These are phyloP conservation scores for Colletotrichum caudatum DNA, from an alignment of 2,329 filamentous ascomycete species.

Conservation along the genomic window DNA sequence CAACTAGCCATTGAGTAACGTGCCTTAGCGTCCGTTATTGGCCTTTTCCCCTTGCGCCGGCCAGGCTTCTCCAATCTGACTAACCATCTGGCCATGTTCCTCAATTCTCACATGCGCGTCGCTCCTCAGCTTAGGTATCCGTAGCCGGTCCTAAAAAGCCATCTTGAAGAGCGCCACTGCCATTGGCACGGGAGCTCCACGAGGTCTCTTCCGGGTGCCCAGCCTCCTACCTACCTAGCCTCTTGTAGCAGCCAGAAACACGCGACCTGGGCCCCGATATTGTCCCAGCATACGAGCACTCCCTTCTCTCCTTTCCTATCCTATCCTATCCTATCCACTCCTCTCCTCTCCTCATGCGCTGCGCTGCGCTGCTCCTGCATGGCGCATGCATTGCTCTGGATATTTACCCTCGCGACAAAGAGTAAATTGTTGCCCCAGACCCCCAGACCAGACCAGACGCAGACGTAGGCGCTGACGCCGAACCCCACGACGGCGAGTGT, in stretches of 20 bases:
- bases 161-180: constrained; percentile 12
- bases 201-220: constrained; percentile 19
- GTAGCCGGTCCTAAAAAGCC: not conserved
- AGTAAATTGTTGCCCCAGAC: constrained; percentile 17
- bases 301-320: constrained; percentile 8
- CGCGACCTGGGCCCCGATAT: constrained; percentile 17
- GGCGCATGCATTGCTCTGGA: constrained; percentile 20
- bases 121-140: not conserved
- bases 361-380: constrained; percentile 23
- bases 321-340: not conserved
- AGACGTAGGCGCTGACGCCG: constrained; percentile 7
- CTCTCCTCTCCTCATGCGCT: not conserved
- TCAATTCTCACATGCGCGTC: constrained; percentile 5
- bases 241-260: constrained; percentile 35
- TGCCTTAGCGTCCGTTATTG: constrained; percentile 14
- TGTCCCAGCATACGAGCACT: constrained; percentile 12
- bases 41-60: not conserved
- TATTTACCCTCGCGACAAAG: constrained; percentile 10
- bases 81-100: constrained; percentile 1
- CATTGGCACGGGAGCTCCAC: constrained; percentile 29
- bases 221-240: constrained; percentile 11
- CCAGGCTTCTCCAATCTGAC: constrained; percentile 3
- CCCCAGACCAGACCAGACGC: not conserved
- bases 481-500: constrained; percentile 22
- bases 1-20: not conserved